Conservation (phyloP, 352 stramenopile species). For the Globisporangium abappressorium region DNA sequence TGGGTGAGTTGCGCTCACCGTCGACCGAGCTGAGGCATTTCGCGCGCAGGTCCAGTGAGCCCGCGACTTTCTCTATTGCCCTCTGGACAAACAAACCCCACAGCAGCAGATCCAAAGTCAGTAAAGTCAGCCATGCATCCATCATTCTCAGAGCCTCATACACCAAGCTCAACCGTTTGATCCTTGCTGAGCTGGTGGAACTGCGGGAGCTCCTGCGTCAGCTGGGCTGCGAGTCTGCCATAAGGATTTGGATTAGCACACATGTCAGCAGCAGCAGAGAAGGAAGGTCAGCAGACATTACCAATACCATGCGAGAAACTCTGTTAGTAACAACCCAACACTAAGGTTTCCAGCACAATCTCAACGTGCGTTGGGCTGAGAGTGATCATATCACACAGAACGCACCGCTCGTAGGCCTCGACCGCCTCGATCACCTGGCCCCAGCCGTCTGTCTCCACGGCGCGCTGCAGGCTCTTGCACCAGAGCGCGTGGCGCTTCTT, state of each 20-base stretch:
- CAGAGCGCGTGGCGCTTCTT: conserved; percentile 48
- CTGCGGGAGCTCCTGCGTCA: conserved; percentile 33
- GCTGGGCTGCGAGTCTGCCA: conserved; percentile 33
- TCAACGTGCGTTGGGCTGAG: not conserved
- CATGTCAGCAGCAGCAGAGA: not conserved
- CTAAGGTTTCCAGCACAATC: not conserved
- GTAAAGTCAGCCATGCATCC: not conserved
- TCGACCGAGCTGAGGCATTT: conserved; percentile 60
- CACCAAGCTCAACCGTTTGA: conserved; percentile 27
- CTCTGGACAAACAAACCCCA: conserved; percentile 6
- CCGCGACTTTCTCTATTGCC: conserved; percentile 38
- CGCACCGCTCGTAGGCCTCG: conserved; percentile 67
- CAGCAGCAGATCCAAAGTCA: not conserved
- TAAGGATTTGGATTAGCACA: not conserved
- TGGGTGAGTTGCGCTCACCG: conserved; percentile 41
- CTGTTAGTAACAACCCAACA: not conserved
- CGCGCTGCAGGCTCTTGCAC: conserved; percentile 53
- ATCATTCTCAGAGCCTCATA: not conserved
- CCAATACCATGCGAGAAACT: not conserved
- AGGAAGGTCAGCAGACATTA: not conserved
- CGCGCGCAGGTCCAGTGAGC: conserved; percentile 47
- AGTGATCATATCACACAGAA: not conserved
- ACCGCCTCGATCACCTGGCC: conserved; percentile 73
- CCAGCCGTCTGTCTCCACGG: conserved; percentile 63
- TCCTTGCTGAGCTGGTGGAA: conserved; percentile 41